Percentiles rank a stretch among this genome's conserved stretches.
These are phyloP conservation scores for Coemansia sp. DNA, from an alignment of 192 early-diverging fungal species.

Conservation along the genomic window DNA sequence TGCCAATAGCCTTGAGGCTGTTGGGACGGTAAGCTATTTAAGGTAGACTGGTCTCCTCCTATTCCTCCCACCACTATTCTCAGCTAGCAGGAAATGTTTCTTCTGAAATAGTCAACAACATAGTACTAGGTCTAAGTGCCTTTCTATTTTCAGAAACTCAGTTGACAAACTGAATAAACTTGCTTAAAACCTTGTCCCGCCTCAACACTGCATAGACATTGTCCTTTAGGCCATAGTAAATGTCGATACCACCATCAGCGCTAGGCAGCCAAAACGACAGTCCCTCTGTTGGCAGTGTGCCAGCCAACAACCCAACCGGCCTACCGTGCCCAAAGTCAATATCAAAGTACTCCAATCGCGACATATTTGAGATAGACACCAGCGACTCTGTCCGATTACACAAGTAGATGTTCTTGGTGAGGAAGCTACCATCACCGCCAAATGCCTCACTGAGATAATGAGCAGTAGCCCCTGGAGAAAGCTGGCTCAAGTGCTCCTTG, in stretches of 20 bases:
- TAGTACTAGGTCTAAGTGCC: not conserved
- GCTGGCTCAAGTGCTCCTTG: not conserved
- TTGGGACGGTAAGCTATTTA: too few relatives aligned
- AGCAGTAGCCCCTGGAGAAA: not conserved
- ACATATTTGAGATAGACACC: slow-evolving; percentile 27
- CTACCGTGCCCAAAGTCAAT: slow-evolving; percentile 27
- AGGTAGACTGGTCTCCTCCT: too few relatives aligned
- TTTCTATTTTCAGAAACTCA: not conserved
- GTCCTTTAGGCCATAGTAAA: not conserved
- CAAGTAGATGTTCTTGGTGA: slow-evolving; percentile 8
- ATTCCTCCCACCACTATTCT: too few relatives aligned
- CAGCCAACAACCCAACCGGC: not conserved
- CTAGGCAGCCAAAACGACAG: slow-evolving; percentile 21
- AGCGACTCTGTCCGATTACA: slow-evolving; percentile 4
- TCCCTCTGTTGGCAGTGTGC: not conserved
- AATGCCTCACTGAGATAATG: not conserved
- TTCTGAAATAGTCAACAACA: too few relatives aligned
- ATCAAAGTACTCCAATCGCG: slow-evolving; percentile 20
- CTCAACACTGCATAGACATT: slow-evolving; percentile 14
- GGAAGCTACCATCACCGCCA: slow-evolving; percentile 5
- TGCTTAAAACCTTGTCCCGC: slow-evolving; percentile 7
- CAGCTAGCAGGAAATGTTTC: too few relatives aligned
- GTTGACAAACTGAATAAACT: slow-evolving; percentile 23
- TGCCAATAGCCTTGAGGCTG: too few relatives aligned
- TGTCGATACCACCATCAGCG: slow-evolving; percentile 17